Conservation (phyloP, 2,329 filamentous ascomycete genomes). For the Aspergillus hortae region DNA sequence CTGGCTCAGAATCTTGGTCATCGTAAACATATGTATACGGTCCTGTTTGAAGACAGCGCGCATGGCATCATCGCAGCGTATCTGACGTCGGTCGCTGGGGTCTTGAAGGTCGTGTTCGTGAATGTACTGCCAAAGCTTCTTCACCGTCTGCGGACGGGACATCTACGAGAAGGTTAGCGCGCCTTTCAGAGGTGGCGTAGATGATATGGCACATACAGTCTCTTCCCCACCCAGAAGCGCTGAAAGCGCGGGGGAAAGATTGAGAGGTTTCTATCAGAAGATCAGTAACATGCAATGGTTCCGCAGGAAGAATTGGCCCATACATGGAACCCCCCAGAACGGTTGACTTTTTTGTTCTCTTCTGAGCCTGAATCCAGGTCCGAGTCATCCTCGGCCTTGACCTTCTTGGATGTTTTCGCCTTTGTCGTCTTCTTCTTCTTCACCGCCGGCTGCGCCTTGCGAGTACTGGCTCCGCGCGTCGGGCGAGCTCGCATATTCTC, state of each 20-base stretch:
- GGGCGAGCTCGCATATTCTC: conserved; percentile 74
- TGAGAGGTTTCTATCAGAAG: conserved; percentile 41
- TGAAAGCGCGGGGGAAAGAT: conserved; percentile 43
- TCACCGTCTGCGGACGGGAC: conserved; percentile 91
- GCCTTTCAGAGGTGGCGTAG: background rate
- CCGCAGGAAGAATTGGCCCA: background rate
- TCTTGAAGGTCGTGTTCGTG: conserved; percentile 86
- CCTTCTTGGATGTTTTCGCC: conserved; percentile 60
- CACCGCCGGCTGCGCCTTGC: conserved; percentile 58
- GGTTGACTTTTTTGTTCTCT: conserved; percentile 60
- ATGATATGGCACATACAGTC: conserved; percentile 30
- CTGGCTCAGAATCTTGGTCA: conserved; percentile 93
- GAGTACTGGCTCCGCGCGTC: conserved; percentile 68
- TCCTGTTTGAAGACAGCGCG: conserved; percentile 87
- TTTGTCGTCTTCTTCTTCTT: conserved; percentile 69
- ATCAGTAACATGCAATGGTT: conserved; percentile 6
- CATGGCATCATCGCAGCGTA: conserved; percentile 87
- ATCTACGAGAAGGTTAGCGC: conserved; percentile 53
- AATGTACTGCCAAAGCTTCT: conserved; percentile 94
- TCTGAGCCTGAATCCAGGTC: conserved; percentile 65
- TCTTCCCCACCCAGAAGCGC: conserved; percentile 43
- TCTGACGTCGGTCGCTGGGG: conserved; percentile 85
- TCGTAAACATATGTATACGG: conserved; percentile 96
- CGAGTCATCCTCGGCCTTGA: conserved; percentile 75
- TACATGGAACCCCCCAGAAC: conserved; percentile 87